Evolutionary conservation across 352 stramenopile genomes (phyloP).

Genomic region (Peronospora farinosa): DNA sequence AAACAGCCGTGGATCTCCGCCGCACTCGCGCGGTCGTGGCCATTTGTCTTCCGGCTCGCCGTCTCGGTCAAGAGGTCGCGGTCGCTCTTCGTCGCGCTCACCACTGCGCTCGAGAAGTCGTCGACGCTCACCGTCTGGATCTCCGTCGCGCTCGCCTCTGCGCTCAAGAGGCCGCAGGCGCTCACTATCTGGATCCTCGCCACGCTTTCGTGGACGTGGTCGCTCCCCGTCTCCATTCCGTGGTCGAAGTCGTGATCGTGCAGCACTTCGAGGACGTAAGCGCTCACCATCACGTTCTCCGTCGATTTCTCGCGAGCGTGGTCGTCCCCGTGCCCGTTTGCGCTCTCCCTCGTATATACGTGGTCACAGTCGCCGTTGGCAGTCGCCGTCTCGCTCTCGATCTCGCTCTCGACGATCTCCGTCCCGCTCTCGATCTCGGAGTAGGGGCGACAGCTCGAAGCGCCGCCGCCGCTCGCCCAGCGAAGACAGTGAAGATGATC

Average conservation of each 20-base stretch:
- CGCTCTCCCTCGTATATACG: conserved; percentile 29
- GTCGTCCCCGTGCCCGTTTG: conserved; percentile 21
- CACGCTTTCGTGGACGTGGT: conserved; percentile 19
- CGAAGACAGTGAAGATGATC: conserved; percentile 60
- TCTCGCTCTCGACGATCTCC: conserved; percentile 32
- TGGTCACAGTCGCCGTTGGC: conserved; percentile 18
- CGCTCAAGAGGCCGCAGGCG: not conserved
- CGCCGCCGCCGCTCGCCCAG: conserved; percentile 39
- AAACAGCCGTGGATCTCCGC: conserved; percentile 9
- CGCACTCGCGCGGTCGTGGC: conserved; percentile 14
- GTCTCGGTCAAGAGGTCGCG: conserved; percentile 18
- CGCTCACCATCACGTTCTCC: conserved; percentile 20
- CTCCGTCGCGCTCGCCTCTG: not conserved
- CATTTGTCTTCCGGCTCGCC: conserved; percentile 26
- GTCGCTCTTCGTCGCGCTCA: conserved; percentile 15
- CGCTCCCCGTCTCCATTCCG: conserved; percentile 19
- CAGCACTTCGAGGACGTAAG: conserved; percentile 19
- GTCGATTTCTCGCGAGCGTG: conserved; percentile 17
- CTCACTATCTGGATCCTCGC: conserved; percentile 22
- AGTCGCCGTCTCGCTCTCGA: conserved; percentile 31
- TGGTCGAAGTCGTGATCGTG: conserved; percentile 17
- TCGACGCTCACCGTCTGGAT: not conserved
- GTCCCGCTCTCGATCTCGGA: conserved; percentile 37
- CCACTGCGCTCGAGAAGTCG: conserved; percentile 18
- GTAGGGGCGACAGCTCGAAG: conserved; percentile 39